A percentile compares a stretch with the other conserved stretches of the same genome.
These are phyloP conservation scores for Cenchrus fungigraminus DNA, from an alignment of 176 grass and related monocot species.

Conservation along the genomic window DNA sequence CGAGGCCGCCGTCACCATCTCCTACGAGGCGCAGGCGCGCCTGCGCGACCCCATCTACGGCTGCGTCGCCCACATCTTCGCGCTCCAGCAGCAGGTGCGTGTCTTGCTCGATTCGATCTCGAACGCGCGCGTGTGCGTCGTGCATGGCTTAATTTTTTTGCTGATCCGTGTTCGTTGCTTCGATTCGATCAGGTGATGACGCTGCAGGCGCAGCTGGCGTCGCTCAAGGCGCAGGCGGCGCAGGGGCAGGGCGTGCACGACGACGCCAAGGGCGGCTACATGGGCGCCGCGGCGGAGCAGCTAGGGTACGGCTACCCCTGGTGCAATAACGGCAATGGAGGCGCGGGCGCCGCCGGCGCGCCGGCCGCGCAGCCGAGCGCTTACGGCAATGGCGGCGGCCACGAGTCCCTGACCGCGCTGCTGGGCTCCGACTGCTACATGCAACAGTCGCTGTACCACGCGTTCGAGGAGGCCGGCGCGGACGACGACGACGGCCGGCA, in stretches of 20 bases:
- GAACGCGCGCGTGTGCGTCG: background rate
- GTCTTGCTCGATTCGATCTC: background rate
- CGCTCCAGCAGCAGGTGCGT: constrained; percentile 86
- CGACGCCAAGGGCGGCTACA: constrained; percentile 40
- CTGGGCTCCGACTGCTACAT: constrained; percentile 38
- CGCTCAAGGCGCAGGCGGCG: constrained; percentile 69
- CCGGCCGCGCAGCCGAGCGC: constrained; percentile 36
- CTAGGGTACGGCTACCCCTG: constrained; percentile 41
- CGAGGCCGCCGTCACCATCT: constrained; percentile 90
- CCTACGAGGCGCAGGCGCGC: constrained; percentile 92
- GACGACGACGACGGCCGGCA: constrained; percentile 5
- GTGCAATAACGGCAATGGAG: constrained; percentile 26
- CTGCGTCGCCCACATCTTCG: constrained; percentile 95
- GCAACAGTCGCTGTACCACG: constrained; percentile 55
- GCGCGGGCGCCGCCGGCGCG: background rate
- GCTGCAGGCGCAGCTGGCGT: constrained; percentile 84
- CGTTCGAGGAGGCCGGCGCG: constrained; percentile 12
- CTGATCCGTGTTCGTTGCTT: background rate
- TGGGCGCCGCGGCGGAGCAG: constrained; percentile 30
- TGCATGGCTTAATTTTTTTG: background rate
- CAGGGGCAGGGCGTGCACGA: constrained; percentile 55
- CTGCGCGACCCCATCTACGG: constrained; percentile 94
- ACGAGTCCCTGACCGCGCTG: constrained; percentile 55
- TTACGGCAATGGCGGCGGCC: constrained; percentile 45
- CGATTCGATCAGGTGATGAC: constrained; percentile 69